Conservation (phyloP, 345 rosid genomes). For the Salix udensis region DNA sequence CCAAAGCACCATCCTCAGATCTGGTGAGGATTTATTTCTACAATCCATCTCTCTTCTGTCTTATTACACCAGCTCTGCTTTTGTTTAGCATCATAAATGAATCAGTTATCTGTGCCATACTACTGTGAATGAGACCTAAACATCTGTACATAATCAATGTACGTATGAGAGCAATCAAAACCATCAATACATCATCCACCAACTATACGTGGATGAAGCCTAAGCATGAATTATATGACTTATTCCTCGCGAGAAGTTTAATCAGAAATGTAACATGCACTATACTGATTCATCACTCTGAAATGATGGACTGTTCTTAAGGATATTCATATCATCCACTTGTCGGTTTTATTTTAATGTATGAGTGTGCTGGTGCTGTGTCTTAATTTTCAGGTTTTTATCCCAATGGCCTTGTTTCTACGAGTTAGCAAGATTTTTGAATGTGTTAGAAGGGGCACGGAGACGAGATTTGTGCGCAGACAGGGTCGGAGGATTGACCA, state of each 20-base stretch:
- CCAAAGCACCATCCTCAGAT: constrained; percentile 65
- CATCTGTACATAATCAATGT: too few relatives aligned
- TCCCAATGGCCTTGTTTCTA: constrained; percentile 40
- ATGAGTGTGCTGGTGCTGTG: neutral
- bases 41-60: neutral
- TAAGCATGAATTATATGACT: too few relatives aligned
- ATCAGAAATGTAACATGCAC: too few relatives aligned
- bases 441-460: constrained; percentile 41
- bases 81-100: neutral
- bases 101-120: too few relatives aligned
- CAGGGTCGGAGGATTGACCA: constrained; percentile 48
- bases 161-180: too few relatives aligned
- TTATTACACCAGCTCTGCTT: neutral
- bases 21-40: constrained; percentile 42
- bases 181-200: too few relatives aligned
- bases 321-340: neutral
- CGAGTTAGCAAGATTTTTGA: constrained; percentile 46
- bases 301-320: neutral
- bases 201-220: too few relatives aligned
- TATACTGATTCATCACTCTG: too few relatives aligned
- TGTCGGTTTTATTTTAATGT: neutral
- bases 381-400: constrained; percentile 45
- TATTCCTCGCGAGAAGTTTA: too few relatives aligned
- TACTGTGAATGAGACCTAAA: too few relatives aligned
- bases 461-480: constrained; percentile 34